phyloP scores from a whole-genome alignment of 2,329 filamentous ascomycete species.

The Beauveria medogensis region DNA sequence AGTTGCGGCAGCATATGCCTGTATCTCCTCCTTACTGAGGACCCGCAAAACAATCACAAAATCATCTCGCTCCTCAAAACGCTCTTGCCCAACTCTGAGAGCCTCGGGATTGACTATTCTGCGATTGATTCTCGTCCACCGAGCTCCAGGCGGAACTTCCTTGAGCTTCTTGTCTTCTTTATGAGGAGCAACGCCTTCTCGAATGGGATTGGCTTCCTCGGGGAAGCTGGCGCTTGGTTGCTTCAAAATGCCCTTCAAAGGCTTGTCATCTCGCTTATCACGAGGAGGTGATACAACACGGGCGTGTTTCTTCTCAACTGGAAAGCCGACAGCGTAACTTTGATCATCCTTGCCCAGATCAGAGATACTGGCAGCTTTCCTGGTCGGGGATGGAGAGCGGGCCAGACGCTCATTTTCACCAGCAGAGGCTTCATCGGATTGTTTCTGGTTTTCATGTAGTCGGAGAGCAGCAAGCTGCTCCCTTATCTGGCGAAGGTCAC shows the following conservation, averaged over 20 bases:
- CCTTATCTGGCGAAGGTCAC: constrained; percentile 41
- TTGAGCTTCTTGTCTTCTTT: constrained; percentile 70
- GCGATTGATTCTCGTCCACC: constrained; percentile 90
- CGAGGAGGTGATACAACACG: constrained; percentile 67
- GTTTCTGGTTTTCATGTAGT: constrained; percentile 18
- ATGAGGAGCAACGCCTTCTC: constrained; percentile 88
- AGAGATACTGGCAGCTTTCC: not conserved
- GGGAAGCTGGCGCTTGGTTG: constrained; percentile 76
- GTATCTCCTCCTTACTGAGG: constrained; percentile 80
- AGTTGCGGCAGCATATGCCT: constrained; percentile 75
- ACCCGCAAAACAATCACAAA: constrained; percentile 91
- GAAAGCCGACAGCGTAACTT: constrained; percentile 26
- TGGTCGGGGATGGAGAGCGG: constrained; percentile 15
- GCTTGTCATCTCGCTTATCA: constrained; percentile 55
- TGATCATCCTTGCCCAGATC: not conserved
- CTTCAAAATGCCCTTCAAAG: constrained; percentile 79
- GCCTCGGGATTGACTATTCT: constrained; percentile 85
- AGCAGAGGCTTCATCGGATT: not conserved
- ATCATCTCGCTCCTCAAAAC: constrained; percentile 85
- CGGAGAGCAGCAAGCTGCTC: constrained; percentile 40
- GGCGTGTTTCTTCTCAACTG: constrained; percentile 37
- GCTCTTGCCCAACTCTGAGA: constrained; percentile 75
- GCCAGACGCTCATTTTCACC: not conserved
- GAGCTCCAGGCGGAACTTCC: constrained; percentile 68
- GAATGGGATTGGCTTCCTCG: constrained; percentile 72